These are phyloP conservation scores for Penicillium sp. DNA, from an alignment of 2,329 filamentous ascomycete genomes.

Conservation along the genomic window DNA sequence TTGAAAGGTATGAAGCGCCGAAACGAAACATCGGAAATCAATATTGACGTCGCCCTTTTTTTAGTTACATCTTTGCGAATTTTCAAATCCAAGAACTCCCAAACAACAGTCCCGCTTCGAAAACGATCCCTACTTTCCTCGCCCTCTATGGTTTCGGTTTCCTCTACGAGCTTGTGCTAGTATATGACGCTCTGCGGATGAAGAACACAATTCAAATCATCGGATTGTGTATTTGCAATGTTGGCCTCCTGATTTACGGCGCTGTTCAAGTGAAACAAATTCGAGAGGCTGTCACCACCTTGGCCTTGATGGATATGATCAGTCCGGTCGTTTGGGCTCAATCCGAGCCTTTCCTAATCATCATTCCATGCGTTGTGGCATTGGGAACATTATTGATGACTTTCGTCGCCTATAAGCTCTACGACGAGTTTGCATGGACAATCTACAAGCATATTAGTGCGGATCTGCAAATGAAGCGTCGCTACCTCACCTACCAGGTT, in stretches of 20 bases:
- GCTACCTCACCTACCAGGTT: constrained; percentile 95
- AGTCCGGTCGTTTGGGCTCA: constrained; percentile 61
- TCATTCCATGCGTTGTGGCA: constrained; percentile 80
- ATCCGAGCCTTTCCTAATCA: constrained; percentile 73
- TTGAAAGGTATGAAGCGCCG: constrained; percentile 72
- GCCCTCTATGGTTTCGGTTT: constrained; percentile 97
- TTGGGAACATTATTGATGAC: constrained; percentile 70
- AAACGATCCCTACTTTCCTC: constrained; percentile 87
- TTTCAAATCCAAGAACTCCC: constrained; percentile 64
- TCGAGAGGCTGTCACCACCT: constrained; percentile 62
- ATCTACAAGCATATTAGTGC: constrained; percentile 99
- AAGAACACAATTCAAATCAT: constrained; percentile 99
- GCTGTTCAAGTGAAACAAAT: constrained; percentile 93
- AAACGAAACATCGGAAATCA: neutral
- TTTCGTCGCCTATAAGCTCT: constrained; percentile 87
- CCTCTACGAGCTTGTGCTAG: constrained; percentile 82
- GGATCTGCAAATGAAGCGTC: constrained; percentile 92
- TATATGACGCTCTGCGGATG: constrained; percentile 87
- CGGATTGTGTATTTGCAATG: constrained; percentile 87
- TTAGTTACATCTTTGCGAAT: constrained; percentile 81
- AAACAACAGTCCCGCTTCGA: constrained; percentile 44
- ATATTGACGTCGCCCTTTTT: neutral
- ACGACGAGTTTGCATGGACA: constrained; percentile 98
- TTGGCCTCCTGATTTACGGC: constrained; percentile 88
- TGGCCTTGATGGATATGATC: constrained; percentile 52